Evolutionary conservation across 352 stramenopile species (phyloP), one percentile per base, ranked within the genome.

Genomic region (Phytophthora hibernalis): DNA sequence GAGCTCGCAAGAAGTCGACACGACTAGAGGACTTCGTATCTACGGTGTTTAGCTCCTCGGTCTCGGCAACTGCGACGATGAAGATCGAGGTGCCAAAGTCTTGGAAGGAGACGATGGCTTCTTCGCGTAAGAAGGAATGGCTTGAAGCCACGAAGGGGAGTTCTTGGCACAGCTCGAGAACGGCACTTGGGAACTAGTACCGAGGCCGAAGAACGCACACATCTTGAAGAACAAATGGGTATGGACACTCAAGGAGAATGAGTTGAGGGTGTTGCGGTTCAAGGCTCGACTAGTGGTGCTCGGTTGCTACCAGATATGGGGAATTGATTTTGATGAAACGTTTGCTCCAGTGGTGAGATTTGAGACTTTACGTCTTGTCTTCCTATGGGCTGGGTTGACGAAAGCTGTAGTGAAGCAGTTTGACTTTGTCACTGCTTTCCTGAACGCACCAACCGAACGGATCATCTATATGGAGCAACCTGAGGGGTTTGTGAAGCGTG

Each of bases 181-280:
- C 21, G 50, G 20, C 3, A 61, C 60, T 2, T 68, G 60, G 50
- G 18, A 33, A 51, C 21, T 68, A 33, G n/a, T n/a, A n/a, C n/a
- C n/a, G n/a, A n/a, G n/a, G n/a, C n/a, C n/a, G n/a, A n/a, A n/a
- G n/a, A n/a, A 56, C 13, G 50, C 42, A 1, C 60, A 68, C 28
- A 45, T 61, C 1, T 45, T 67, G 8, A 67, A 54, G 9, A 42
- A 45, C 22, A 67, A 61, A 49, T 67, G 42, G 49, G 5, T 67
- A n/a, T n/a, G n/a, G n/a, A n/a, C n/a, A n/a, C n/a, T n/a, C n/a
- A 61, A 67, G 18, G 49, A 67, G 42, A 67, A 67, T 24, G 49
- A 61, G n/a, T n/a, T n/a, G n/a, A n/a, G n/a, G n/a, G n/a, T n/a
- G 8, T 30, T 67, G 11, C 7, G 50, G 16, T 67, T 67, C 33